Percentiles rank a stretch among this genome's conserved stretches.
Conservation (phyloP, 441 rosid genomes). For the Geranium incanum region DNA sequence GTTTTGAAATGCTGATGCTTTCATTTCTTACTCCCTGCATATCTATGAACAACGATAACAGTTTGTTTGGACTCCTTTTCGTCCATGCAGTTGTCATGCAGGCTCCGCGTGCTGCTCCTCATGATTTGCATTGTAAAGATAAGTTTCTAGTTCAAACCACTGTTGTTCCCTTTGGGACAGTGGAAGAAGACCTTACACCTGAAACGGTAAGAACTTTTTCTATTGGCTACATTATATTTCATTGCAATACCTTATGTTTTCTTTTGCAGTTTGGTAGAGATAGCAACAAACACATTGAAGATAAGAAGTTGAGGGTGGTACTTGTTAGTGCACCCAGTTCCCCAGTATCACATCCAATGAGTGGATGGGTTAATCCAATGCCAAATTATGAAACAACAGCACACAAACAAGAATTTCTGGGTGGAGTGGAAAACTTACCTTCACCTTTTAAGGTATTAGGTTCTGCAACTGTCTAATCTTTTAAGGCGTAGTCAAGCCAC, state of each 20-base stretch:
- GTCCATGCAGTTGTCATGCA: conserved; percentile 41
- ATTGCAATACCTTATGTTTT: neutral
- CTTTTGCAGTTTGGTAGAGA: conserved; percentile 39
- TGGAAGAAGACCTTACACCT: conserved; percentile 38
- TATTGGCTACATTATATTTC: conserved; percentile 2
- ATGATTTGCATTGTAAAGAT: conserved; percentile 47
- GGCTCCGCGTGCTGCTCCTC: conserved; percentile 38
- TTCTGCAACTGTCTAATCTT: neutral
- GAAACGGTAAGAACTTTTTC: conserved; percentile 24
- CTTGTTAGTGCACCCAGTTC: conserved; percentile 32
- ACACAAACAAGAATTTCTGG: conserved; percentile 17
- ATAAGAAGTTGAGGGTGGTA: conserved; percentile 41
- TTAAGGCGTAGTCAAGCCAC: neutral
- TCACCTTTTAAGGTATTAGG: conserved; percentile 31
- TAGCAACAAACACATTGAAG: conserved; percentile 31
- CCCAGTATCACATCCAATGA: conserved; percentile 31
- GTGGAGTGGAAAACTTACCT: conserved; percentile 42
- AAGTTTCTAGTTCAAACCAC: conserved; percentile 46
- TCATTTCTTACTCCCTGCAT: neutral
- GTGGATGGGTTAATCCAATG: conserved; percentile 36
- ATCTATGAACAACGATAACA: neutral
- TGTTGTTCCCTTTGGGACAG: conserved; percentile 32
- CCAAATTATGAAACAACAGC: conserved; percentile 19
- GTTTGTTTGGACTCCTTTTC: conserved; percentile 8
- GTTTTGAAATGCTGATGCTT: neutral